Base-by-base conservation (phyloP, 2,329 filamentous ascomycete species). In the Bipolaris zeicola region DNA sequence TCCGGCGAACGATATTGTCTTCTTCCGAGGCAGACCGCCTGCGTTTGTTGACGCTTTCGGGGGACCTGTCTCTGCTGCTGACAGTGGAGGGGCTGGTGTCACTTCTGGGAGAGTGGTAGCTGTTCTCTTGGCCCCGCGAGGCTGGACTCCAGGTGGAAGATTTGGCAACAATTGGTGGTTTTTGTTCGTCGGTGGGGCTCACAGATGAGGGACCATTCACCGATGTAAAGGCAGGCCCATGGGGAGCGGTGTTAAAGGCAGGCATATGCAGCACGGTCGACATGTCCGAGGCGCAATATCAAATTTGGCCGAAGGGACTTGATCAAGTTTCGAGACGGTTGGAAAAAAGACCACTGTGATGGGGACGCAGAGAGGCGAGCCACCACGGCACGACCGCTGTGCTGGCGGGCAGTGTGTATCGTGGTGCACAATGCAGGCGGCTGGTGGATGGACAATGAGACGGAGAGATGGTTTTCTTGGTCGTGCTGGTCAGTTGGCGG, bases 11-110 rank as follows among this genome's bases (percentile, higher is more conserved):
- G 64, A 70, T 61, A 71, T 65, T 50, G 69, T 74, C 62, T 59
- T 69, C 64, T 63, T 80, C 74, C 5, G 89, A 90, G 43, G 81
- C 78, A 6, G 90, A 91, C 58, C 90, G 85, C 75, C 92, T 94
- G 55, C 82, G 75, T 63, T 83, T 83, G 67, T 87, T 85, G 76
- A 71, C 65, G 51, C 68, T 73, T 13, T 62, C 57, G 6, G 67
- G 64, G 11, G 73, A 72, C 10, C 43, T 52, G 16, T 66, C 67
- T 49, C 59, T 55, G 20, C 58, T 60, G 52, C 62, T 62, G 14
- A 59, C 50, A 18, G 62, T 57, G 38, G 70, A 65, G 33, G 72
- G 67, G 48, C 60, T 55, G 18, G 67, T 67, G 26, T 58, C 44
- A 52, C 56, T 61, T 31, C 56, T 61, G 18, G 54, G 58, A 16